Evolutionary conservation across 352 stramenopile genomes (phyloP), one percentile per base, ranked within the genome.

Genomic region (Globisporangium viniferum): DNA sequence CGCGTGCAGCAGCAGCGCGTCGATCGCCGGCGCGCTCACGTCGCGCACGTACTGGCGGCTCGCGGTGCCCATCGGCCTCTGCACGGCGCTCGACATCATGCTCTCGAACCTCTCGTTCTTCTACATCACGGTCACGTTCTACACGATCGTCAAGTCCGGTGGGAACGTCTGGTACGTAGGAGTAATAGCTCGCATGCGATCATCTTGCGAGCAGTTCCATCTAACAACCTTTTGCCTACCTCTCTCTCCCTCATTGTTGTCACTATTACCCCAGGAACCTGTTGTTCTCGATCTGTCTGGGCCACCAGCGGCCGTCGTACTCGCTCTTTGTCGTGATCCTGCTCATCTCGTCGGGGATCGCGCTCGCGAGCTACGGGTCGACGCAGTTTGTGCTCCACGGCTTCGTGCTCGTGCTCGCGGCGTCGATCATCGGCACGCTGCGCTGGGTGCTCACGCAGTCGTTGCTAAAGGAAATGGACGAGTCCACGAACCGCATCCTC

Each of bases 91-190:
- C 9, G 87, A 95, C 73, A 91, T 96, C 44, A 88, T 92, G 74
- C 67, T 91, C 33, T 94, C 84, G 14, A 95, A 95, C 69, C 55
- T 91, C 20, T 93, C 87, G 69, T 84, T 95, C 66, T 82, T 91
- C 49, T 96, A 94, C 75, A 91, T 95, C 68, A 94, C 84, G 0
- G 88, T 95, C 18, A 92, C 86, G 29, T 89, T 96, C 68, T 94
- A 93, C 75, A 96, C 89, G 31, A 84, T 95, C 51, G 85, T 92
- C 55, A 94, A 95, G 67, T 92, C 83, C 0, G 77, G 79, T 18
- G 82, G 74, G 12, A 91, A 95, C 58, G 79, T 93, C 12, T 96
- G 89, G 83, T 81, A 71, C 46, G 59, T 73, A 6, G 4, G 7
- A 39, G 41, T n/a, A 20, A 7, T n/a, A 48, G 1, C 41, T 48